Base-by-base conservation (phyloP, 371 early-diverging fungal genomes). In the Encephalitozoon cuniculi region DNA sequence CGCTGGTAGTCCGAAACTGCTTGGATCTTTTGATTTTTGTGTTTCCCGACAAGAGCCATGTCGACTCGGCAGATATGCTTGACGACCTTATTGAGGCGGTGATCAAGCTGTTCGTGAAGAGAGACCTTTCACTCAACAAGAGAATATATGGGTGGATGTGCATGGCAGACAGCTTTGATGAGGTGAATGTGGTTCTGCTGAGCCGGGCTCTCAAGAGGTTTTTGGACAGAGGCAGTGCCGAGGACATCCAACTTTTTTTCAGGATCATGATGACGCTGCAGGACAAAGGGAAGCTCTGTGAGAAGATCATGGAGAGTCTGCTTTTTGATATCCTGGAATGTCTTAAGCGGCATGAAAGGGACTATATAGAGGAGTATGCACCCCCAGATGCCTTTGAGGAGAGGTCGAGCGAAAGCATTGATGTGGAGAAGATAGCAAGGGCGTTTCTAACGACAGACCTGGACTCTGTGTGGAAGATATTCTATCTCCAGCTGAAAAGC, bases 41-140 rank as follows among this genome's bases (percentile, higher is more conserved):
- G 15, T 72, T 43, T 26, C 66, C 66, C 4, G 51, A 30, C 41
- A 68, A 30, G 46, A 21, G 21, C 4, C 32, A 46, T 8, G 28
- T 49, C 9, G 8, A 15, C 4, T 15, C 2, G 4, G 52, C 26
- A 2, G 25, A 26, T n/a, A 25, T 67, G 7, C 25, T 41, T 3
- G 34, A 52, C 46, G 44, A 59, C n/a, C 34, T 75, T 32, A 32
- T 53, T 25, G 66, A 76, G 25, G 51, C 46, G 15, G 65, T 79
- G 18, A 55, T 84, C 21, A 66, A 78, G 41, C 49, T 84, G 11
- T 67, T 84, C 41, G 73, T 79, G 0, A 68, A 55, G 55, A 82
- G 77, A 63, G 84, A 84, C 39, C 66, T 78, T 30, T 64, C 75
- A 11, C 40, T 84, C 11, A 64, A 76, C 41, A 84, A 82, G 65